Base-by-base conservation (phyloP, 805 yeast species). In the Suhomyces sp. region DNA sequence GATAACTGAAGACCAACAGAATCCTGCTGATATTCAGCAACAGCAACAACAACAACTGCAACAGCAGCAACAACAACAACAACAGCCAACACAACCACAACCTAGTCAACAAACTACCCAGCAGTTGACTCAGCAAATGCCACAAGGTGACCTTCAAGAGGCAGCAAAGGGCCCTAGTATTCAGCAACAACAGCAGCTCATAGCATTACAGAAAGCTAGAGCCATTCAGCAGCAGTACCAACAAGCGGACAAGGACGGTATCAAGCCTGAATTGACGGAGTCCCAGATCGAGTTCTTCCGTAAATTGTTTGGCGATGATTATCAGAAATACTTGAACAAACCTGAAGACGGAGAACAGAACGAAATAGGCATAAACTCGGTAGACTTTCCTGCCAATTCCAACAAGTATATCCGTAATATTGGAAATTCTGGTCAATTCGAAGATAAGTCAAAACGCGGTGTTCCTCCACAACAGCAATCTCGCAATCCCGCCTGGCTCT, bases 1-100 rank as follows among this genome's bases (percentile, higher is more conserved):
- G 55, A 58, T 63, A 23, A 64, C 61, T n/a, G 71, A 69, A 44
- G 71, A 57, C 24, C 68, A 66, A 47, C 38, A 38, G 2, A 55
- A 46, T 17, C 49, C 41, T 5, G 67, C 64, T 45, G 68, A 60
- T 13, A 61, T 56, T 29, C 49, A 58, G 27, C 59, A 60, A 42
- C 57, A 54, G 27, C 54, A 56, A 45, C 58, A 54, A 17, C 57
- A 57, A 26, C 51, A 52, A 23, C 54, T 40, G 19, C 31, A 24
- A 24, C 27, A 26, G 9, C 27, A 26, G 9, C 27, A 56, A 44
- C 58, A 54, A 17, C 57, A 57, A 22, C 51, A 52, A 24, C 55
- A 44, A 12, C 33, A 33, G 12, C 47, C 47, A 15, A n/a, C 47
- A 24, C 53, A 29, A 36, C 41, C 45, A 8, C 45, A 41, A 6